Conservation (phyloP, 31 red algal species). For the Odonthalia washingtoniensis region DNA sequence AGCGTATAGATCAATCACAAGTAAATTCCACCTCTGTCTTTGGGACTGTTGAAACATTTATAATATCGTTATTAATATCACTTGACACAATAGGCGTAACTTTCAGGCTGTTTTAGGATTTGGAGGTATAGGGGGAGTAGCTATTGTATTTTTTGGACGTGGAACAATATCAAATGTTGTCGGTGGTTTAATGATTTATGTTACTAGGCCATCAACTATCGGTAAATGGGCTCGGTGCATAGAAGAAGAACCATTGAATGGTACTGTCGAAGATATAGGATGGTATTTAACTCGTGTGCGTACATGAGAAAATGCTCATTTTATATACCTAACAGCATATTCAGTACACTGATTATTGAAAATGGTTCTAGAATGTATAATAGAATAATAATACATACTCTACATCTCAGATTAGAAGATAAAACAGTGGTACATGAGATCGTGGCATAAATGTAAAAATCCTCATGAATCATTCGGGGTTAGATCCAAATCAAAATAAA, state of each 20-base stretch:
- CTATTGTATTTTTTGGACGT: slow-evolving; percentile 97
- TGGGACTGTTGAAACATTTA: slow-evolving; percentile 78
- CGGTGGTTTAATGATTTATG: slow-evolving; percentile 97
- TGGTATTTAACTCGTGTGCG: slow-evolving; percentile 96
- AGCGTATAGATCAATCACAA: slow-evolving; percentile 93
- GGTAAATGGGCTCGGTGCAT: slow-evolving; percentile 98
- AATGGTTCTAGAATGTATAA: slow-evolving; percentile 98
- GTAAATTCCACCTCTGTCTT: slow-evolving; percentile 85
- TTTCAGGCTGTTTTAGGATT: slow-evolving; percentile 96
- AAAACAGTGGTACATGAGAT: slow-evolving; percentile 74
- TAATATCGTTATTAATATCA: slow-evolving; percentile 82
- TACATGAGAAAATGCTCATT: slow-evolving; percentile 98
- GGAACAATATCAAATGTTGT: slow-evolving; percentile 98
- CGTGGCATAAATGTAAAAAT: slow-evolving; percentile 57
- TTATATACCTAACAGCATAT: slow-evolving; percentile 98
- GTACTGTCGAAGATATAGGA: slow-evolving; percentile 97
- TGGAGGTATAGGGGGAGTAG: slow-evolving; percentile 99
- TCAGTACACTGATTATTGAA: slow-evolving; percentile 95
- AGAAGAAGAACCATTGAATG: slow-evolving; percentile 87
- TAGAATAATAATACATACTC: slow-evolving; percentile 88
- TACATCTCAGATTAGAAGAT: slow-evolving; percentile 91
- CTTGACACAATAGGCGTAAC: slow-evolving; percentile 97
- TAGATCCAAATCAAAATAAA: slow-evolving; percentile 93
- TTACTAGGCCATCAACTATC: slow-evolving; percentile 88
- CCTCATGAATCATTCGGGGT: slow-evolving; percentile 75